Conservation (phyloP, 495 filamentous ascomycete genomes). For the Pseudevernia furfuracea region DNA sequence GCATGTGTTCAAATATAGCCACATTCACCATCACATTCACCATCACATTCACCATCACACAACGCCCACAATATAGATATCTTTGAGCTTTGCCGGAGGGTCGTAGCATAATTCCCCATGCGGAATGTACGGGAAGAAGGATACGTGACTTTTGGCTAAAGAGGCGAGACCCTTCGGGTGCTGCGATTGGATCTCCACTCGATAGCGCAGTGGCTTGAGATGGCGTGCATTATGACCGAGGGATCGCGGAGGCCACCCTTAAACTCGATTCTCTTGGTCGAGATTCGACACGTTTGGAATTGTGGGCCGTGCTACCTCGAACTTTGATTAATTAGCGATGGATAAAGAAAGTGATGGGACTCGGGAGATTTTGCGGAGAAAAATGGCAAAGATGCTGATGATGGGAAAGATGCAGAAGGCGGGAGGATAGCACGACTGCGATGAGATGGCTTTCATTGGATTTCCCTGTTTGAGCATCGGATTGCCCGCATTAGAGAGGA, state of each 20-base stretch:
- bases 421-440: background rate
- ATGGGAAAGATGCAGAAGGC: background rate
- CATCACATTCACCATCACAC: background rate
- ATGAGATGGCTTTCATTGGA: conserved; percentile 3
- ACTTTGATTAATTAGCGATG: background rate
- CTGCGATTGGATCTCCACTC: conserved; percentile 9
- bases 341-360: background rate
- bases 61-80: background rate
- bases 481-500: conserved; percentile 6
- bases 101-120: background rate
- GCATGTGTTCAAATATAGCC: background rate
- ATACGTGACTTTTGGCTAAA: background rate
- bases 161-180: background rate
- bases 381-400: background rate
- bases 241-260: conserved; percentile 9
- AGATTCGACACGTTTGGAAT: background rate
- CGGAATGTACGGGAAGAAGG: background rate
- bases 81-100: background rate
- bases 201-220: conserved; percentile 14
- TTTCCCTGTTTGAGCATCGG: conserved; percentile 4
- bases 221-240: conserved; percentile 15
- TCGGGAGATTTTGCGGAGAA: background rate
- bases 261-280: background rate
- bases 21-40: background rate
- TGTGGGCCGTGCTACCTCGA: background rate